Conservation (phyloP, 2,329 filamentous ascomycete species). For the Dactylellina leptospora region DNA sequence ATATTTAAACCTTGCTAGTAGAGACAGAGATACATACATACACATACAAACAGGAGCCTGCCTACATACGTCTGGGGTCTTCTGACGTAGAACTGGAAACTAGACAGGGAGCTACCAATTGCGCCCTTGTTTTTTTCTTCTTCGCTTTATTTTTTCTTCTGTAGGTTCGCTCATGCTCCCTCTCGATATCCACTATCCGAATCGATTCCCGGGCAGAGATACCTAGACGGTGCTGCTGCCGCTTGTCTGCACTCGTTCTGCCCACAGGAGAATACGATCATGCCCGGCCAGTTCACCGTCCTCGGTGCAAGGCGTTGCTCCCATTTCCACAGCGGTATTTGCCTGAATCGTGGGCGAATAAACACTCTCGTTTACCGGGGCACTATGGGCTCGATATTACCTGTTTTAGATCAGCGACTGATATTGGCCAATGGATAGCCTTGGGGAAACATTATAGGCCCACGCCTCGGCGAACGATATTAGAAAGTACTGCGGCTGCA, state of each 20-base stretch:
- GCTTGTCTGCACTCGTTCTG: conserved; percentile 12
- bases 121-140: background rate
- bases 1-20: conserved; percentile 48
- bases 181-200: conserved; percentile 43
- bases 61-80: conserved; percentile 30
- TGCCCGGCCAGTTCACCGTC: conserved; percentile 47
- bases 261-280: conserved; percentile 12
- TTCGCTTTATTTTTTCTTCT: conserved; percentile 4
- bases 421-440: conserved; percentile 53
- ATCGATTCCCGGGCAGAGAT: conserved; percentile 29
- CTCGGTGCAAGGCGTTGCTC: conserved; percentile 8
- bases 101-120: conserved; percentile 30
- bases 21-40: too few species aligned
- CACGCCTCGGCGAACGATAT: conserved; percentile 47
- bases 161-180: conserved; percentile 38
- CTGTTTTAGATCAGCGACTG: conserved; percentile 54
- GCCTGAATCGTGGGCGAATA: conserved; percentile 18
- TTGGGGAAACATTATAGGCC: conserved; percentile 50
- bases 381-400: conserved; percentile 44
- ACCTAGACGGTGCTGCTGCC: conserved; percentile 27
- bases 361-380: conserved; percentile 34
- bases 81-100: conserved; percentile 54
- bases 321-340: background rate
- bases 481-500: conserved; percentile 49
- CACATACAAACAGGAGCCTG: too few species aligned